Evolutionary conservation across 2,329 filamentous ascomycete genomes (phyloP), one percentile per base, ranked within the genome.

Genomic region (Calcarisporium arbuscula): DNA sequence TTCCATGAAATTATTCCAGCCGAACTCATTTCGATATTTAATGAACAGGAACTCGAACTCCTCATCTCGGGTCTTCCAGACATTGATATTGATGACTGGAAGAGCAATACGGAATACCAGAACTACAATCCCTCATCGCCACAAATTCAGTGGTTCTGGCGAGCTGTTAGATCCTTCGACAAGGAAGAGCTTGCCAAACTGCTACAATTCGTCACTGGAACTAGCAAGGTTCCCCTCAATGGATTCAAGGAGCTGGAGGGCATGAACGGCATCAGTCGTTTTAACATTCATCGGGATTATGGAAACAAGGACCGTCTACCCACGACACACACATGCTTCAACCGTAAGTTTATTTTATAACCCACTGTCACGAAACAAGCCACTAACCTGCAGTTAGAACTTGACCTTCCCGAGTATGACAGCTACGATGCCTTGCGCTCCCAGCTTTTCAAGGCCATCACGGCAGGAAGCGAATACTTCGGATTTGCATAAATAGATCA

Each of bases 71-170:
- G 92, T 55, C 73, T 98, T 33, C 92, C 92, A 2, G 92, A 98
- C 54, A 95, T 98, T 48, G 90, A 98, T 49, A 79, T 96, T 26
- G 92, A 98, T 53, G 92, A 98, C 64, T 98, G 92, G 92, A 95
- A 95, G 75, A 88, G 85, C 64, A 95, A 95, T 62, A 94, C 90
- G 3, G 94, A 98, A 56, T 96, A 98, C 52, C 90, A 96, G 63
- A 96, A 96, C 61, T 98, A 98, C 66, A 87, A 79, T 5, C 82
- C 86, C 20, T 90, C 89, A 1, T 95, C 92, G 4, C 85, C 87
- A 28, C 94, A 98, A 58, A 95, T 98, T 40, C 89, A 96, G 59
- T 98, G 92, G 92, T 98, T 98, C 77, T 98, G 92, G 92, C 83
- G 94, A 52, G 92, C 92, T 18, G 80, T 98, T 28, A 82, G 92